Base-by-base conservation (phyloP, 176 grass and related monocot species). In the Aegilops longissima region DNA sequence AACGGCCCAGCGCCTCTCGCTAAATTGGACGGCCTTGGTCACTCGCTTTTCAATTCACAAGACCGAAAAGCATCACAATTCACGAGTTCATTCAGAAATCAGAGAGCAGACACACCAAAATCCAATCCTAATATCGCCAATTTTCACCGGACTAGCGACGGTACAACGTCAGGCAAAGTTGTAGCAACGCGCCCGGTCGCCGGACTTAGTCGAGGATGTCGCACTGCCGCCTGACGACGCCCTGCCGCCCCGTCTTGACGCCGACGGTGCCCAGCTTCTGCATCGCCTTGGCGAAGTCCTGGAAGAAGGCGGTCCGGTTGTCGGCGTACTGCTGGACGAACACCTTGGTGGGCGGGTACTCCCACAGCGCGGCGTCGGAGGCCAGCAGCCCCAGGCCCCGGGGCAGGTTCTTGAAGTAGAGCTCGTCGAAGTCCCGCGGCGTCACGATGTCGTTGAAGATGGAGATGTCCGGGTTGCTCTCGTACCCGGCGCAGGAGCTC, bases 401-500 rank as follows among this genome's bases (percentile, higher is more conserved):
- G 5, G 79, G 83, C 76, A 98, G 72, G 91, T 98, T 98, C 88
- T 92, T 82, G 91, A 90, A 98, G 91, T 98, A 98, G 27, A 90
- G 4, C 84, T 98, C 92, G 80, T 98, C 95, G 85, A 98, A 98
- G 5, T 27, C 89, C 35, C 82, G 39, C 0, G 95, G 95, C 44
- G 93, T 95, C 61, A 93, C 92, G 35, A 95, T 45, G 87, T 98
- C 95, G 84, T 98, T 98, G 90, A 98, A 98, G 84, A 89, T 93
- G 76, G 96, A 91, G 68, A 98, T 85, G 17, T 93, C 95, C 3
- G 90, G 84, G 88, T 98, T 93, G 18, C 54, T 5, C n/a, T 56
- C 11, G 91, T 94, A 95, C 2, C 85, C 91, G 0, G 91, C 90
- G 86, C 96, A 98, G 14, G 96, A 94, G 40, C 47, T 83, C 80